Evolutionary conservation across 352 stramenopile genomes (phyloP), one percentile per base, ranked within the genome.

Genomic region (Pythium chondricola): DNA sequence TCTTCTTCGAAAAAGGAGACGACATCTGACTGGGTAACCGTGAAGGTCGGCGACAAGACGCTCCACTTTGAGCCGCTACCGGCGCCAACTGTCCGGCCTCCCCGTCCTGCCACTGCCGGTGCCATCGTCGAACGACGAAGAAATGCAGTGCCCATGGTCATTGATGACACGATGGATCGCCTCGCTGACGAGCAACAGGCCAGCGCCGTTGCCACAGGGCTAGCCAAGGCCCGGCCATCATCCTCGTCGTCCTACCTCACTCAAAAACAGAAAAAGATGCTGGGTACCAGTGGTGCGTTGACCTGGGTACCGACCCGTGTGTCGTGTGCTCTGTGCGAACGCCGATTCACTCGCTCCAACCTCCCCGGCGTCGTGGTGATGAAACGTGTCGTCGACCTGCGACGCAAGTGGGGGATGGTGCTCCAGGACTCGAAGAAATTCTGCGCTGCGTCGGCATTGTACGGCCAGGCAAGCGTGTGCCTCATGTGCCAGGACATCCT

Each of bases 361-460:
- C 33, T 67, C 2, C 59, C 54, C 8, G 59, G 53, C 37, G 48
- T 56, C 0, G 59, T 60, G 6, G 59, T 67, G 31, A 67, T 63
- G 54, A 67, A 67, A 30, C 46, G 59, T 9, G 49, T 67, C 17
- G 56, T 67, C 22, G 59, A 67, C 25, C 27, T 67, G 14, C 52
- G 53, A 0, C 48, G 54, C 9, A 58, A 63, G 29, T 67, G 59
- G 59, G 59, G 59, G 1, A 63, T 67, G 54, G 48, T 67, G 30
- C 54, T 67, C 4, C 48, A 63, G 29, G 49, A 60, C 41, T 59
- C 53, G n/a, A 67, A 63, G 30, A 59, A 61, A 14, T 67, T 60
- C 43, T 54, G 24, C 6, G 52, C 54, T 6, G 59, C 59, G 7
- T 67, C 59, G 16, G 52, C 59, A 2, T 37, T 67, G 21, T 67